A percentile compares a stretch with the other conserved stretches of the same genome.
These are phyloP conservation scores for Dianthus caryophyllus DNA, from an alignment of 148 eudicot species.

Conservation along the genomic window DNA sequence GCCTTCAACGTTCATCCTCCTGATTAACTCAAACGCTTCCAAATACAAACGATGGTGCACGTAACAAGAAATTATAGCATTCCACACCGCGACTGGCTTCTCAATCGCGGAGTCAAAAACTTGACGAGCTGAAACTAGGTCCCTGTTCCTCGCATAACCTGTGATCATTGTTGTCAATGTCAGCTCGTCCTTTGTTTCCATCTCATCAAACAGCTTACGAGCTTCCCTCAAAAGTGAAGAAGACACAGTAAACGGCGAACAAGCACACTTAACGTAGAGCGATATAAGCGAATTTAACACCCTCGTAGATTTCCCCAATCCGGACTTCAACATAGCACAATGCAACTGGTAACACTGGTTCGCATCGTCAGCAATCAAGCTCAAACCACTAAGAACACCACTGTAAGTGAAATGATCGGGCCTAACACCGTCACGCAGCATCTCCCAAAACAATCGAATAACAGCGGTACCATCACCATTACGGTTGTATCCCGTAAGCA, in stretches of 20 bases:
- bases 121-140: constrained; percentile 38
- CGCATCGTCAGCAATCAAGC: constrained; percentile 40
- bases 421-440: constrained; percentile 28
- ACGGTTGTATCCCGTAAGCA: constrained; percentile 52
- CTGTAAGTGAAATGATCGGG: constrained; percentile 50
- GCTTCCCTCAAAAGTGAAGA: constrained; percentile 36
- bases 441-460: constrained; percentile 33
- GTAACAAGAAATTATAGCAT: constrained; percentile 53
- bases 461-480: constrained; percentile 46
- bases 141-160: constrained; percentile 51
- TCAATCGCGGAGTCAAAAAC: constrained; percentile 38
- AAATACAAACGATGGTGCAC: constrained; percentile 40
- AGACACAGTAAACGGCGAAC: constrained; percentile 32
- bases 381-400: constrained; percentile 35
- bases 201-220: constrained; percentile 49
- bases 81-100: constrained; percentile 53
- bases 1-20: constrained; percentile 37
- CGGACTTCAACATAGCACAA: constrained; percentile 48
- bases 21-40: constrained; percentile 43
- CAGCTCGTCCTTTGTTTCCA: constrained; percentile 46
- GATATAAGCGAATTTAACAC: constrained; percentile 54
- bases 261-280: constrained; percentile 51
- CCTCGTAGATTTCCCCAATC: constrained; percentile 37
- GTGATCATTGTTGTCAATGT: constrained; percentile 62
- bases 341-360: constrained; percentile 50